These are phyloP conservation scores for Asterophora parasitica DNA, from an alignment of 768 basidiomycete genomes.

Conservation along the genomic window DNA sequence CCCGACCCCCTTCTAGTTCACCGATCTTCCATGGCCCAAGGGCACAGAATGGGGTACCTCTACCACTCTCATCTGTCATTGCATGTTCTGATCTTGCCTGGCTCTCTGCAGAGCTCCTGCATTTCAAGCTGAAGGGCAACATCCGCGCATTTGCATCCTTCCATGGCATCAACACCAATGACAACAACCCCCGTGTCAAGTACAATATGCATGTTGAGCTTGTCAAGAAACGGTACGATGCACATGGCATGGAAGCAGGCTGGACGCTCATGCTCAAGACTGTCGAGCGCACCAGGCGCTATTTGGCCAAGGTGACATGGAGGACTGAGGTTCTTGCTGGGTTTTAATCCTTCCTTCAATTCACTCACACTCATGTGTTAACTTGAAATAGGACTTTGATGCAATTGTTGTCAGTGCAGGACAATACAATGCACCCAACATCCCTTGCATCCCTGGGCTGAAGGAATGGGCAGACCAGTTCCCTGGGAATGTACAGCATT, in stretches of 20 bases:
- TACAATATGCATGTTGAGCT: conserved; percentile 47
- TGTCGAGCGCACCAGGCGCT: conserved; percentile 16
- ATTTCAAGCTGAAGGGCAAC: conserved; percentile 31
- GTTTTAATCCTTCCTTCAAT: background rate
- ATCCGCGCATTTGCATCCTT: conserved; percentile 38
- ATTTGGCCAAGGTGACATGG: conserved; percentile 21
- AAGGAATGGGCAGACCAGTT: conserved; percentile 30
- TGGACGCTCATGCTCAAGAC: conserved; percentile 32
- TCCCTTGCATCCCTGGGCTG: conserved; percentile 29
- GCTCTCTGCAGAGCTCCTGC: conserved; percentile 28
- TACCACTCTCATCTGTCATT: background rate
- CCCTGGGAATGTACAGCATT: conserved; percentile 32
- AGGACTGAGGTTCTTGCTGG: background rate
- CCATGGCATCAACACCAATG: conserved; percentile 38
- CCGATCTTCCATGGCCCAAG: conserved; percentile 27
- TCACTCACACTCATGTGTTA: background rate
- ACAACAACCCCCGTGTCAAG: conserved; percentile 30
- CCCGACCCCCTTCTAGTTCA: too few relatives aligned
- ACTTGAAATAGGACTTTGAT: conserved; percentile 29
- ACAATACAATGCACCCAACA: conserved; percentile 29
- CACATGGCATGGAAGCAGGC: conserved; percentile 24
- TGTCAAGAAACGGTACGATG: conserved; percentile 32
- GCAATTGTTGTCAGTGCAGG: conserved; percentile 31
- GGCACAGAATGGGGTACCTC: conserved; percentile 29
- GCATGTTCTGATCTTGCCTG: too few relatives aligned